phyloP scores from a whole-genome alignment of 139 green algal genomes.

The Volvox reticuliferus region DNA sequence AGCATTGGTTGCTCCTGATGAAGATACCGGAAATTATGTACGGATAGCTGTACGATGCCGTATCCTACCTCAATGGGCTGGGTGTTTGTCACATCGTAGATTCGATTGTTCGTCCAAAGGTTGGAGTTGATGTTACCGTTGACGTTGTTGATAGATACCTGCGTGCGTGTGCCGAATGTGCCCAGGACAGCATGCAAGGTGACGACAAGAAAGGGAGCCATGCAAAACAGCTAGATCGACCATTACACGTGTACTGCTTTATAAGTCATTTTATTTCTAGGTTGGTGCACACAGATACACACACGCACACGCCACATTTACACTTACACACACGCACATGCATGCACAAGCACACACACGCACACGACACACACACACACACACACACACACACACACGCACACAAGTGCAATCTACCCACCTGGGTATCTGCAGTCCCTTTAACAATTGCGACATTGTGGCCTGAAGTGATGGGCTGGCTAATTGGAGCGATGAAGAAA shows the following conservation, averaged over 20 bases:
- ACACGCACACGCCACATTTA: background rate
- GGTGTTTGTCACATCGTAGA: background rate
- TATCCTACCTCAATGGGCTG: background rate
- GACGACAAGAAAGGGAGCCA: background rate
- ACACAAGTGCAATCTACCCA: background rate
- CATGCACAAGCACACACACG: too few relatives aligned
- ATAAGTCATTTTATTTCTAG: too few relatives aligned
- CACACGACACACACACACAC: too few relatives aligned
- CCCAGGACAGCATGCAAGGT: background rate
- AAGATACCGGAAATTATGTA: too few relatives aligned
- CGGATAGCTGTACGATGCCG: too few relatives aligned
- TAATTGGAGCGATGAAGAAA: constrained; percentile 35
- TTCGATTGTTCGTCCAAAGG: constrained; percentile 30
- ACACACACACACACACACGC: too few relatives aligned
- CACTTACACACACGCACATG: too few relatives aligned
- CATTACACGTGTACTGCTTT: background rate
- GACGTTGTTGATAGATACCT: constrained; percentile 52
- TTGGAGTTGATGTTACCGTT: background rate
- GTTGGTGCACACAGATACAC: too few relatives aligned
- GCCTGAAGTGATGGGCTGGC: background rate
- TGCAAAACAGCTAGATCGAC: background rate
- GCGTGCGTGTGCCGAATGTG: background rate
- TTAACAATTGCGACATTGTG: constrained; percentile 48
- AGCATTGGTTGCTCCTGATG: too few relatives aligned
- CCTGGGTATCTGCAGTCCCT: constrained; percentile 19